Evolutionary conservation across 2,329 filamentous ascomycete species (phyloP), one percentile per base, ranked within the genome.

Genomic region (Dryadomyces sulphureus): DNA sequence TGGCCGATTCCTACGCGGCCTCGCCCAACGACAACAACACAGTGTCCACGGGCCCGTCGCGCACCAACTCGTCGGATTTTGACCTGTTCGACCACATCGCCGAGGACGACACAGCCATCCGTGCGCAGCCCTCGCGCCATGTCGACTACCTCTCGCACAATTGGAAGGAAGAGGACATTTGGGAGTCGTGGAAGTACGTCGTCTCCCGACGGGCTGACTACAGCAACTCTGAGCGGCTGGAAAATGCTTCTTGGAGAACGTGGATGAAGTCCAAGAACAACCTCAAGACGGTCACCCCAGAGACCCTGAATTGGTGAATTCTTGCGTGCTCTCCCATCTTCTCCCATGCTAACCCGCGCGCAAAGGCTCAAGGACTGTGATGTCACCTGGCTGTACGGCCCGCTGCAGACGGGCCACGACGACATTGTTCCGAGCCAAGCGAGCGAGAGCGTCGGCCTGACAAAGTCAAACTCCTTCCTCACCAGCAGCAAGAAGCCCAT

Each of bases 361-460:
- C 41, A 32, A 56, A 94, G 88, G 89, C 71, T 95, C 49, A 98
- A 96, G 61, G 92, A 96, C 56, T 92, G 84, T 60, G 90, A 98
- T 62, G 88, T 95, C 27, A 95, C 90, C 40, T 98, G 90, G 92
- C 70, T 98, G 1, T 98, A 96, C 58, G 92, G 92, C 0, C 92
- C 92, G 12, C 65, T 95, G 42, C 90, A 94, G 60, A 82, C 81
- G 1, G 81, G 81, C 20, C 68, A 70, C 4, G 74, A 70, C 46
- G 75, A 70, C 22, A 59, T 75, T 12, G 69, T 76, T 48, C 50
- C 68, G 55, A 57, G 66, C 6, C 62, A 66, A 51, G 52, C 59
- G 12, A 54, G 49, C 21, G 56, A 52, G 44, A 72, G 67, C 50
- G 60, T 63, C 4, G 60, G 64, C 16, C 49, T 76, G 16, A 74